Percentiles rank a stretch among this genome's conserved stretches.
Conservation (phyloP, 495 filamentous ascomycete genomes). For the Neurospora sublineolata region DNA sequence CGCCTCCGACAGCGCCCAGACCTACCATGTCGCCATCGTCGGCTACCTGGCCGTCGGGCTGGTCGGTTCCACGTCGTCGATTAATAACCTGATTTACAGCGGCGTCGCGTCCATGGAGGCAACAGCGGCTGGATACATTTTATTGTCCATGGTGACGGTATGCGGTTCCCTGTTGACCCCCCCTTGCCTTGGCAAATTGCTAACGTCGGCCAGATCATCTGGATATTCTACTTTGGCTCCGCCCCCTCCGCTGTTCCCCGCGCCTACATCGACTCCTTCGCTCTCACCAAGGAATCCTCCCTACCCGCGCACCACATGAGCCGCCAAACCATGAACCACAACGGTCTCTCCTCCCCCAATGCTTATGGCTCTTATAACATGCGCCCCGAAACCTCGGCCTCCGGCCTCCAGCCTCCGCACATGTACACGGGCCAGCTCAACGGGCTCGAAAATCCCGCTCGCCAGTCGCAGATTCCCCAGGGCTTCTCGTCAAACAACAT, state of each 20-base stretch:
- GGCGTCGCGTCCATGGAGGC: conserved; percentile 64
- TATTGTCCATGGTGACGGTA: conserved; percentile 92
- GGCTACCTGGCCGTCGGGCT: conserved; percentile 76
- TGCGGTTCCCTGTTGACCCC: conserved; percentile 20
- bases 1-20: conserved; percentile 66
- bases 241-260: conserved; percentile 78
- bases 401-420: conserved; percentile 61
- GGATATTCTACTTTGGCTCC: conserved; percentile 98
- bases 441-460: conserved; percentile 88
- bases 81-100: conserved; percentile 70
- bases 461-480: conserved; percentile 53
- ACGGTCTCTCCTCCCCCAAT: background rate
- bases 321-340: conserved; percentile 54
- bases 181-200: background rate
- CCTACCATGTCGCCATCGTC: conserved; percentile 86
- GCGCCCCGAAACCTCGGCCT: conserved; percentile 73
- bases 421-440: conserved; percentile 96
- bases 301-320: conserved; percentile 20
- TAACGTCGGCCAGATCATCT: conserved; percentile 59
- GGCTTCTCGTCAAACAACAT: conserved; percentile 22
- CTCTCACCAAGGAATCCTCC: conserved; percentile 76
- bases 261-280: conserved; percentile 90
- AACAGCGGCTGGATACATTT: conserved; percentile 82
- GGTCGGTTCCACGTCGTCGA: conserved; percentile 70
- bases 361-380: conserved; percentile 32